phyloP scores from a whole-genome alignment of 345 rosid species.

The Kernera saxatilis region DNA sequence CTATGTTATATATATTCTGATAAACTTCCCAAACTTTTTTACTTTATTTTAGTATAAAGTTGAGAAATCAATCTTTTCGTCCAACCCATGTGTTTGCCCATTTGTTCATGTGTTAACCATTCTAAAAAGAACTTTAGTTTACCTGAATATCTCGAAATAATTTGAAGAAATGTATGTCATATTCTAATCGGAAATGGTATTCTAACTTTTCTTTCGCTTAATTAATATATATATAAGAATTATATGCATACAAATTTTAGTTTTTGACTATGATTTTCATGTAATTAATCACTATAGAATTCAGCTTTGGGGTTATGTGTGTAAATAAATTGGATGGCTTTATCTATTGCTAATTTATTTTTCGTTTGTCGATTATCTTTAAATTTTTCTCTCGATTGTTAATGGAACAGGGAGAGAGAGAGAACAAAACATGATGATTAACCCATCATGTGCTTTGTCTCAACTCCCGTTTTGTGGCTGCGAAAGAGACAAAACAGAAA shows the following conservation, averaged over 20 bases:
- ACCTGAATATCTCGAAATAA: not conserved
- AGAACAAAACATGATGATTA: conserved; percentile 39
- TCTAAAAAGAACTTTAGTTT: not conserved
- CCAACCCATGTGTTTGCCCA: conserved; percentile 23
- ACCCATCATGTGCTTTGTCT: conserved; percentile 47
- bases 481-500: conserved; percentile 18
- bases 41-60: conserved; percentile 20
- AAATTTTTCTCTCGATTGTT: not conserved
- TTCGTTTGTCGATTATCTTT: not conserved
- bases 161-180: not conserved
- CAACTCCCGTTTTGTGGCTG: conserved; percentile 28
- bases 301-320: conserved; percentile 34
- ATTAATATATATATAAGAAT: not conserved
- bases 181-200: not conserved
- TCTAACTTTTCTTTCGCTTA: not conserved
- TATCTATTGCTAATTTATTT: not conserved
- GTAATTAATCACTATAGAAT: conserved; percentile 40
- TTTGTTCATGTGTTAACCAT: conserved; percentile 16
- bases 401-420: conserved; percentile 1
- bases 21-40: not conserved
- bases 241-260: not conserved
- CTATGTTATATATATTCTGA: not conserved
- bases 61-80: conserved; percentile 5
- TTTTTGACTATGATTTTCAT: conserved; percentile 41
- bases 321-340: conserved; percentile 23